Percentiles rank a stretch among this genome's conserved stretches.
Evolutionary conservation across 805 yeast species (phyloP).

Genomic region (Candida sphagnicola): DNA sequence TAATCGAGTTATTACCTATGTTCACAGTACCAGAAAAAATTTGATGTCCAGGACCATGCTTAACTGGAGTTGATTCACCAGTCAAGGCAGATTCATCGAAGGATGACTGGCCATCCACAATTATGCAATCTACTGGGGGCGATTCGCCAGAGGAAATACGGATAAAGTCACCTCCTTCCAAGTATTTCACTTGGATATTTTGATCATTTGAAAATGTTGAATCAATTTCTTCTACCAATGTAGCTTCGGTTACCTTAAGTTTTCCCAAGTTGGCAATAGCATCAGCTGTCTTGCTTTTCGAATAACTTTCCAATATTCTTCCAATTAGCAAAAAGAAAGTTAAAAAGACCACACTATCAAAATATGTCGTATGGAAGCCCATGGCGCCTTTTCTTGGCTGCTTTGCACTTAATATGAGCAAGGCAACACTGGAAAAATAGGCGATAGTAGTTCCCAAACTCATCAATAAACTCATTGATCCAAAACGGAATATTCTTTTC

Average conservation of each 20-base stretch:
- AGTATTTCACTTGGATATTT: slow-evolving; percentile 35
- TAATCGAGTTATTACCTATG: slow-evolving; percentile 49
- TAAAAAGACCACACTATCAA: slow-evolving; percentile 75
- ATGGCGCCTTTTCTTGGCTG: slow-evolving; percentile 14
- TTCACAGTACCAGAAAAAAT: slow-evolving; percentile 72
- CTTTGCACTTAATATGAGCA: slow-evolving; percentile 45
- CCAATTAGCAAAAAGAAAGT: slow-evolving; percentile 72
- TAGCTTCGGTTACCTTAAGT: slow-evolving; percentile 49
- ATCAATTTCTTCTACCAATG: slow-evolving; percentile 30
- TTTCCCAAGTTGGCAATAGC: slow-evolving; percentile 53
- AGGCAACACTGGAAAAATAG: slow-evolving; percentile 61
- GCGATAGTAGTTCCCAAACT: slow-evolving; percentile 70
- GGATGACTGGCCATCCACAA: slow-evolving; percentile 43
- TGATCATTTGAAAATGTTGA: slow-evolving; percentile 20
- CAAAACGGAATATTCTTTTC: slow-evolving; percentile 61
- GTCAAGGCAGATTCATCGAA: slow-evolving; percentile 63
- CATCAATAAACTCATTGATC: slow-evolving; percentile 75
- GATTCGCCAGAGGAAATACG: slow-evolving; percentile 52
- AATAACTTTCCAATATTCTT: slow-evolving; percentile 59
- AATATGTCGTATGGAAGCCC: slow-evolving; percentile 62
- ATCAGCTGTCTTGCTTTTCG: slow-evolving; percentile 64
- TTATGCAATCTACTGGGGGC: slow-evolving; percentile 55
- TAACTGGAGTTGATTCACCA: slow-evolving; percentile 60
- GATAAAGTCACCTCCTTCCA: slow-evolving; percentile 52
- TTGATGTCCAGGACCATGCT: slow-evolving; percentile 57